Evolutionary conservation across 1,284 basidiomycete genomes (phyloP).

Genomic region (Trametes hirsuta): DNA sequence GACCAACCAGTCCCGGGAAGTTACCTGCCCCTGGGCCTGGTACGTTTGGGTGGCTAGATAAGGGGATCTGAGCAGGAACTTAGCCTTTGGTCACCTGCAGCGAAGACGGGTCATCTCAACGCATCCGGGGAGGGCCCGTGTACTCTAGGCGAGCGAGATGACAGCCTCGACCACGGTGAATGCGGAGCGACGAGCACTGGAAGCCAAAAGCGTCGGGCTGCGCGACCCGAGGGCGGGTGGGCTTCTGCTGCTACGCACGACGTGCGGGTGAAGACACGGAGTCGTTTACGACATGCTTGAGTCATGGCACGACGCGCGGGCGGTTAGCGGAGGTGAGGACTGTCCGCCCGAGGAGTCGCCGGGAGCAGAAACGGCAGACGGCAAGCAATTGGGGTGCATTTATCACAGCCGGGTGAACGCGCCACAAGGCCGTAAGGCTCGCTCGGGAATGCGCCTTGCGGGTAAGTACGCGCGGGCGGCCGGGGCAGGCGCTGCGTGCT

Average conservation of each 20-base stretch:
- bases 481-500: neutral
- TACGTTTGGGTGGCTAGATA: slow-evolving; percentile 5
- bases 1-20: neutral
- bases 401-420: slow-evolving; percentile 16
- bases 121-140: no score
- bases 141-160: neutral
- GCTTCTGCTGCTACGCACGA: slow-evolving; percentile 1
- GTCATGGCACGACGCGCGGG: slow-evolving; percentile 9
- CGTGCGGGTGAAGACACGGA: slow-evolving; percentile 3
- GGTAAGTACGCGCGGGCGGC: neutral
- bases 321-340: slow-evolving; percentile 1
- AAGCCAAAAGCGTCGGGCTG: neutral
- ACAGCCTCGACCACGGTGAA: neutral
- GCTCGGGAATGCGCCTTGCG: neutral
- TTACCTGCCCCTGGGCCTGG: slow-evolving; percentile 13
- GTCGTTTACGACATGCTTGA: slow-evolving; percentile 22
- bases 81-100: neutral
- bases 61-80: neutral
- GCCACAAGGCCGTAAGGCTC: slow-evolving; percentile 17
- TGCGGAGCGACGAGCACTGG: neutral
- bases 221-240: neutral
- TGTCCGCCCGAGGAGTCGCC: neutral
- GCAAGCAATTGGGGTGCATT: slow-evolving; percentile 5
- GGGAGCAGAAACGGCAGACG: slow-evolving; percentile 5
- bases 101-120: neutral